Conservation (phyloP, 2,329 filamentous ascomycete species). For the Scedosporium boydii region DNA sequence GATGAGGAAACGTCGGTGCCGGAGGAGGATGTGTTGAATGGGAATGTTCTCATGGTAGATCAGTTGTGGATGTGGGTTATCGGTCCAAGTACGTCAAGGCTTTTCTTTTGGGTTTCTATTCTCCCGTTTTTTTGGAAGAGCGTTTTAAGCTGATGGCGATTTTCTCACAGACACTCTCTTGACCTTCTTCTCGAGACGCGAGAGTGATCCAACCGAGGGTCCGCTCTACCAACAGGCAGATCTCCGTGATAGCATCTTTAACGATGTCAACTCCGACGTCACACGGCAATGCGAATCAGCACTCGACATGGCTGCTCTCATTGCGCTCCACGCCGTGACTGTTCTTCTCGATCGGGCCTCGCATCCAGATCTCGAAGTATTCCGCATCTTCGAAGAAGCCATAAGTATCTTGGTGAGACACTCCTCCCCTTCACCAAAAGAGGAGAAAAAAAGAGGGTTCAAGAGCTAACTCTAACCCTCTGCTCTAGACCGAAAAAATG, state of each 20-base stretch:
- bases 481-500: conserved; percentile 46
- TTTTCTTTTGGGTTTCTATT: not conserved
- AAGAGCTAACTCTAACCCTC: not conserved
- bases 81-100: conserved; percentile 33
- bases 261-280: conserved; percentile 55
- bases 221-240: conserved; percentile 51
- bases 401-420: conserved; percentile 47
- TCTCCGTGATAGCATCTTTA: conserved; percentile 53
- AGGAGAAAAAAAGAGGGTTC: not conserved
- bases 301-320: conserved; percentile 51
- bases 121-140: accelerated
- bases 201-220: conserved; percentile 44
- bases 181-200: conserved; percentile 46
- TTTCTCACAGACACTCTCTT: conserved; percentile 32
- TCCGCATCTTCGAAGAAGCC: conserved; percentile 57
- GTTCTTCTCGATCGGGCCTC: conserved; percentile 50
- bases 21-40: conserved; percentile 32
- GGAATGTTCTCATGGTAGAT: conserved; percentile 57
- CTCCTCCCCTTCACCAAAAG: not conserved
- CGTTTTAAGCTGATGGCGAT: not conserved
- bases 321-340: conserved; percentile 51
- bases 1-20: conserved; percentile 24
- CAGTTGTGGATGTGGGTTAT: conserved; percentile 55
- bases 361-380: conserved; percentile 52
- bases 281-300: conserved; percentile 53